Percentiles rank a stretch among this genome's conserved stretches.
Evolutionary conservation across 345 rosid species (phyloP).

Genomic region (Euphorbia pulcherrima): DNA sequence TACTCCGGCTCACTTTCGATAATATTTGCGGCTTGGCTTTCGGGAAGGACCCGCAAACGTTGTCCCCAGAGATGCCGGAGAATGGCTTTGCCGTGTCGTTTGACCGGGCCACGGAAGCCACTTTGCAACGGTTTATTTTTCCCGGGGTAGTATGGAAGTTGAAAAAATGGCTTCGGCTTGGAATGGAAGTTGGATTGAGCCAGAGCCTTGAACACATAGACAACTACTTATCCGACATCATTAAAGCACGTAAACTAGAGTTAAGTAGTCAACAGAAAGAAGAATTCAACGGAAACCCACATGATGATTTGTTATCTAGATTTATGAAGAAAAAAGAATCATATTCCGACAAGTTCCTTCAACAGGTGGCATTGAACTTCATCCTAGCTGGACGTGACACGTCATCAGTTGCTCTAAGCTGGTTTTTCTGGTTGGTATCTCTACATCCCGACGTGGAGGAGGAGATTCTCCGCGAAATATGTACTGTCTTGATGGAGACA

Average conservation of each 20-base stretch:
- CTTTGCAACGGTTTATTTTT: slow-evolving; percentile 39
- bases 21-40: slow-evolving; percentile 48
- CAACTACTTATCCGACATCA: slow-evolving; percentile 34
- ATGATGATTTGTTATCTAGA: slow-evolving; percentile 42
- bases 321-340: slow-evolving; percentile 44
- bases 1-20: slow-evolving; percentile 48
- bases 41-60: slow-evolving; percentile 40
- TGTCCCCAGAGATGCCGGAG: slow-evolving; percentile 36
- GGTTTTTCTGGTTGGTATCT: slow-evolving; percentile 43
- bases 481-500: slow-evolving; percentile 36
- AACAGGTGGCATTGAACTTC: slow-evolving; percentile 43
- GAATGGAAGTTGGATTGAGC: slow-evolving; percentile 36
- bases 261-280: slow-evolving; percentile 22
- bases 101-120: slow-evolving; percentile 45
- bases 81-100: slow-evolving; percentile 39
- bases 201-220: slow-evolving; percentile 34
- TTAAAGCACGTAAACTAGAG: slow-evolving; percentile 35
- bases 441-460: slow-evolving; percentile 34
- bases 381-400: slow-evolving; percentile 52
- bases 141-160: slow-evolving; percentile 39
- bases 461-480: slow-evolving; percentile 34
- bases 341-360: slow-evolving; percentile 43
- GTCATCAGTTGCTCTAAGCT: slow-evolving; percentile 43
- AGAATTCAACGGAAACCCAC: neutral
- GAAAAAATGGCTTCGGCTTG: slow-evolving; percentile 37